A percentile compares a stretch with the other conserved stretches of the same genome.
These are phyloP conservation scores for Stephanodiscus triporus DNA, from an alignment of 108 stramenopile genomes.

Conservation along the genomic window DNA sequence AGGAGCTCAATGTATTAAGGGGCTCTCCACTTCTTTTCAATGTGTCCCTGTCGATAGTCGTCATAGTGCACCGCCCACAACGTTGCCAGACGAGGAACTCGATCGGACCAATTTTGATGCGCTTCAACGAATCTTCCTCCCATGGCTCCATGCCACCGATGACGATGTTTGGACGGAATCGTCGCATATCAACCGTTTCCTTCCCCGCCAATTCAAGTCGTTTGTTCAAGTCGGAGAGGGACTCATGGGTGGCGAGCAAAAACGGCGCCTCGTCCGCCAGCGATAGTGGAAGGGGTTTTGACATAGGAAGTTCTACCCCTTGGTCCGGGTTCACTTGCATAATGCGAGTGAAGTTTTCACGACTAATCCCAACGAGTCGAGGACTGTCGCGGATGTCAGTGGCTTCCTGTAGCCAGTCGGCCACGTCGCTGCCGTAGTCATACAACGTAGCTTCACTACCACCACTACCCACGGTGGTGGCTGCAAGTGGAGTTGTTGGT, in stretches of 20 bases:
- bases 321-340: constrained; percentile 44
- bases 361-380: constrained; percentile 37
- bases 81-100: constrained; percentile 63
- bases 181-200: constrained; percentile 44
- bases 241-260: constrained; percentile 30
- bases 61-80: constrained; percentile 61
- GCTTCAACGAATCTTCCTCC: constrained; percentile 51
- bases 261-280: constrained; percentile 57
- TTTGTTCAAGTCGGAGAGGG: constrained; percentile 45
- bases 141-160: constrained; percentile 39
- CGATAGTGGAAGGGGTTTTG: constrained; percentile 16
- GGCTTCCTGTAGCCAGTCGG: constrained; percentile 42
- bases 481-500: background rate
- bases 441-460: constrained; percentile 15
- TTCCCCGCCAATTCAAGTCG: constrained; percentile 30
- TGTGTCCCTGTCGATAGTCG: constrained; percentile 52
- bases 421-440: constrained; percentile 39
- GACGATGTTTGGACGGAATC: constrained; percentile 61
- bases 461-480: constrained; percentile 8
- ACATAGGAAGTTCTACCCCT: constrained; percentile 26
- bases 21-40: constrained; percentile 51
- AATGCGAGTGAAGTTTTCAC: constrained; percentile 15
- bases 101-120: constrained; percentile 39
- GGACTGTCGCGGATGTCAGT: constrained; percentile 21
- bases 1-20: constrained; percentile 46